Conservation (phyloP, 1,284 basidiomycete genomes). For the Pyrrhoderma noxium region DNA sequence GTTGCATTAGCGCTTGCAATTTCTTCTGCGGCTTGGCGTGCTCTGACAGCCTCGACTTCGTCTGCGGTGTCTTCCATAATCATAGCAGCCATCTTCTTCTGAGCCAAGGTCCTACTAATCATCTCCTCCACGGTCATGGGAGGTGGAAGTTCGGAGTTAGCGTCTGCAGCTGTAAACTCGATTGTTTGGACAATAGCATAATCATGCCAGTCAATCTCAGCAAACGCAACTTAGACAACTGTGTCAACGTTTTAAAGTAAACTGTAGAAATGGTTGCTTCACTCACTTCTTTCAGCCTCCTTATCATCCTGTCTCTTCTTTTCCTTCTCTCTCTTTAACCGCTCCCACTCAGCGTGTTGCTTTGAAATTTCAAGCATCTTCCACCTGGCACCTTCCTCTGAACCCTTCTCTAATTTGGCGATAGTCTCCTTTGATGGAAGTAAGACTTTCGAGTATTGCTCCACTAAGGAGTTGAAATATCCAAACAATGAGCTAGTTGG, state of each 20-base stretch:
- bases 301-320: slow-evolving; percentile 84
- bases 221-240: slow-evolving; percentile 65
- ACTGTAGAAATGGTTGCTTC: slow-evolving; percentile 1
- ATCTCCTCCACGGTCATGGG: slow-evolving; percentile 94
- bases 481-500: slow-evolving; percentile 94
- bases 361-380: slow-evolving; percentile 70
- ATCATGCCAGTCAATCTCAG: slow-evolving; percentile 99
- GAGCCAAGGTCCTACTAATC: slow-evolving; percentile 92
- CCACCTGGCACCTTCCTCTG: slow-evolving; percentile 61
- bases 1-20: slow-evolving; percentile 35
- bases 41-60: slow-evolving; percentile 74
- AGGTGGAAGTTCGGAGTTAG: slow-evolving; percentile 85
- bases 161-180: slow-evolving; percentile 92
- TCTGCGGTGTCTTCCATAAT: slow-evolving; percentile 91
- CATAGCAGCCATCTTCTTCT: slow-evolving; percentile 98
- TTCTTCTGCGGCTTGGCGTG: slow-evolving; percentile 71
- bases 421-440: slow-evolving; percentile 74
- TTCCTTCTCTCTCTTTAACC: slow-evolving; percentile 74
- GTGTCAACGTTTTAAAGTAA: slow-evolving; percentile 16
- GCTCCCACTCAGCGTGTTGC: slow-evolving; percentile 86
- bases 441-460: slow-evolving; percentile 91
- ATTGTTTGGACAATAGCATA: slow-evolving; percentile 99
- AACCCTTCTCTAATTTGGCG: slow-evolving; percentile 58
- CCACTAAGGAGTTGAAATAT: slow-evolving; percentile 95
- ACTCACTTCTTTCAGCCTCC: slow-evolving; percentile 78